A percentile compares a stretch with the other conserved stretches of the same genome.
These are phyloP conservation scores for Tuber melanosporum DNA, from an alignment of 495 filamentous ascomycete species.

Conservation along the genomic window DNA sequence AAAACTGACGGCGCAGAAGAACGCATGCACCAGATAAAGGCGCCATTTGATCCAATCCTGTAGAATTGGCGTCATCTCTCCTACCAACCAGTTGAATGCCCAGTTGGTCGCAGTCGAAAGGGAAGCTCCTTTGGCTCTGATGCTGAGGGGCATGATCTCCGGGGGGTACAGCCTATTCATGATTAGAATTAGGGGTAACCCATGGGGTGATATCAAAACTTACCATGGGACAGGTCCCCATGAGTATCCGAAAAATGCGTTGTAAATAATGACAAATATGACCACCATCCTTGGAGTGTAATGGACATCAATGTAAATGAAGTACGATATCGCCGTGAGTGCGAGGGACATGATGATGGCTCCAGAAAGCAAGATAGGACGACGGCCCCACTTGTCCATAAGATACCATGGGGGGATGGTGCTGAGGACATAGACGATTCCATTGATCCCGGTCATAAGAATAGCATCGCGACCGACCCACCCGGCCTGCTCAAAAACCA, in stretches of 20 bases:
- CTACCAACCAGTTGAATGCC: conserved; percentile 98
- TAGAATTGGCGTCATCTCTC: conserved; percentile 84
- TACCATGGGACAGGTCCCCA: conserved; percentile 96
- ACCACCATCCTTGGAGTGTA: conserved; percentile 79
- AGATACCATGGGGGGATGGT: conserved; percentile 97
- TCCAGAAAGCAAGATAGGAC: conserved; percentile 82
- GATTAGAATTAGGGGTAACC: neutral
- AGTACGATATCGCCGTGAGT: conserved; percentile 89
- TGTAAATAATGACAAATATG: conserved; percentile 94
- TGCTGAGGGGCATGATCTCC: conserved; percentile 93
- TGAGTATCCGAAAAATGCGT: conserved; percentile 95
- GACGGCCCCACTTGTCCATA: conserved; percentile 86
- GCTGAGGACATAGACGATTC: conserved; percentile 78
- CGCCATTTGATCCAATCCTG: conserved; percentile 89
- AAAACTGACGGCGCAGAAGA: conserved; percentile 94
- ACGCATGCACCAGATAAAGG: conserved; percentile 88
- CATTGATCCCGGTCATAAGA: conserved; percentile 96
- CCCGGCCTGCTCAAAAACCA: conserved; percentile 92
- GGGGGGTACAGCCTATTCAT: conserved; percentile 67
- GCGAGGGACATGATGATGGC: conserved; percentile 86
- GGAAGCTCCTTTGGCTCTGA: conserved; percentile 94
- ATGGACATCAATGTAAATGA: conserved; percentile 76
- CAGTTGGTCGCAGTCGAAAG: conserved; percentile 94
- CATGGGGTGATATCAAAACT: neutral
- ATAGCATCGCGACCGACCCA: conserved; percentile 87